Base-by-base conservation (phyloP, 1,284 basidiomycete species). In the Ustanciosporium gigantosporum region DNA sequence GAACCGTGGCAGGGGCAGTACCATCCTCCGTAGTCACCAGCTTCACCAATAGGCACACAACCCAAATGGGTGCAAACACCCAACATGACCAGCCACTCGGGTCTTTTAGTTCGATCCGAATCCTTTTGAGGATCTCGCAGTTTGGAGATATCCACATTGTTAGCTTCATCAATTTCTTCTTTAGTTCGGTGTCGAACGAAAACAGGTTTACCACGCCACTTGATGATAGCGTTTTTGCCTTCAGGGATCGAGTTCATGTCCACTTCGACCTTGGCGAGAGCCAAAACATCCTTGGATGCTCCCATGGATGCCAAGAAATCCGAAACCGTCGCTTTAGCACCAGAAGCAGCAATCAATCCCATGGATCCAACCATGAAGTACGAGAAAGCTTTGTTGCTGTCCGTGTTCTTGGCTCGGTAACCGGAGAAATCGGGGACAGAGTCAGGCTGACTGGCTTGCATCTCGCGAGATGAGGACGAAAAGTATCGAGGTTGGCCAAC, bases 291-390 rank as follows among this genome's bases (percentile, higher is more conserved):
- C 27, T 93, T 92, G 36, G 94, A 96, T 17, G 95, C 95, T 51
- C 89, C 84, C 90, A 99, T 93, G 67, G 91, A 93, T 72, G 89
- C 85, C 53, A 99, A 83, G 82, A 98, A 94, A 80, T 96, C 94
- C 64, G 90, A 86, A 60, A 98, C 88, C 67, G 88, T 87, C 34
- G 90, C 91, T 82, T 97, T 95, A 74, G 93, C 94, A 61, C 87
- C 90, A 17, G 90, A 90, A 48, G 95, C 95, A 64, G 90, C 86
- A 78, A 99, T 85, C 68, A 96, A 84, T 79, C 95, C 95, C 78
- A 97, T 85, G 37, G 91, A 87, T 67, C 95, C 95, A 77, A 98
- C 88, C 89, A 96, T 91, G 81, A 97, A 90, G 84, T 99, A 99
- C 29, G 89, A 90, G 56, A 96, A 82, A 51, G 89, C 87, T 70